Evolutionary conservation across 2,329 filamentous ascomycete species (phyloP).

Genomic region (Cordyceps fumosorosea): DNA sequence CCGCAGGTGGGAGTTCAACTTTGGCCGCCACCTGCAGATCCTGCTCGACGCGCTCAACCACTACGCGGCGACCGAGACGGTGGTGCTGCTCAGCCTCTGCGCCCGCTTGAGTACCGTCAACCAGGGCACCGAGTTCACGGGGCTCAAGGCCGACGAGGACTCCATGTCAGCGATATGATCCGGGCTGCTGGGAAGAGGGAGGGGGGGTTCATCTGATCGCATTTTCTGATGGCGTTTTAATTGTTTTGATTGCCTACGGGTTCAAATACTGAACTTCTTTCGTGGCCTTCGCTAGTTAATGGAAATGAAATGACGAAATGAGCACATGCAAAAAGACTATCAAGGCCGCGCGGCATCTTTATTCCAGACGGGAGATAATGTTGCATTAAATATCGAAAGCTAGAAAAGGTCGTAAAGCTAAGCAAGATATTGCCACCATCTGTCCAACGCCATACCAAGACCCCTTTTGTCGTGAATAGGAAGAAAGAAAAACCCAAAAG

Average conservation of each 20-base stretch:
- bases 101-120: conserved; percentile 75
- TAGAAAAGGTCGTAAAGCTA: not conserved
- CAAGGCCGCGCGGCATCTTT: too few species aligned
- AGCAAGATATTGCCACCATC: not conserved
- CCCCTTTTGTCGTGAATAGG: not conserved
- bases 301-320: conserved; percentile 1
- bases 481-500: not conserved
- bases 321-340: not conserved
- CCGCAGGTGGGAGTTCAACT: conserved; percentile 87
- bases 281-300: not conserved
- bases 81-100: conserved; percentile 83
- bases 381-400: not conserved
- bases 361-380: not conserved
- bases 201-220: not conserved
- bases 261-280: not conserved
- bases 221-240: not conserved
- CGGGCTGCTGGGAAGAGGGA: not conserved
- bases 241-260: not conserved
- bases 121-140: conserved; percentile 63
- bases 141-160: conserved; percentile 53
- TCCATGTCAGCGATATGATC: conserved; percentile 6
- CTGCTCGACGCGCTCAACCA: conserved; percentile 93
- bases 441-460: conserved; percentile 6
- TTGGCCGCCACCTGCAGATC: conserved; percentile 86
- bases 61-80: conserved; percentile 94